Percentiles rank a stretch among this genome's conserved stretches.
phyloP scores from a whole-genome alignment of 1,284 basidiomycete genomes.

The Irpex sp. region DNA sequence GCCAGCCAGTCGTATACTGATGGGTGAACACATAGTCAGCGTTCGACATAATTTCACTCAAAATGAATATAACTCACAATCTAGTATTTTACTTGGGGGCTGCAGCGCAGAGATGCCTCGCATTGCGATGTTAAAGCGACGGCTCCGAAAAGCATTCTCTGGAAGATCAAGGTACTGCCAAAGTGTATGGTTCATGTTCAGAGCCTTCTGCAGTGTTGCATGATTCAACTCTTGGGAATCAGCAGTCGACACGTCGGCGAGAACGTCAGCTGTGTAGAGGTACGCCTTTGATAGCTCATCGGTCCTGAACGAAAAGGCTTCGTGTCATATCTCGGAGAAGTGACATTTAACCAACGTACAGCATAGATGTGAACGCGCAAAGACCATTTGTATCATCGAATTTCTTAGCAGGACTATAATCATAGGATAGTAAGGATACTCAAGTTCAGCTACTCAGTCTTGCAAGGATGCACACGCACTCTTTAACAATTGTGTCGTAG shows the following conservation, averaged over 20 bases:
- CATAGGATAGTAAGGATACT: background rate
- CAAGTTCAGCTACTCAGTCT: constrained; percentile 20
- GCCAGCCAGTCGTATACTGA: constrained; percentile 16
- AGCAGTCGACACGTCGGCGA: constrained; percentile 13
- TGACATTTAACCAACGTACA: background rate
- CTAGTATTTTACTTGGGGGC: constrained; percentile 24
- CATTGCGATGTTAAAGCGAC: constrained; percentile 2
- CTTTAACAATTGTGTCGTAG: background rate
- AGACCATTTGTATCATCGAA: constrained; percentile 25
- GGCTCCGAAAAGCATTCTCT: background rate
- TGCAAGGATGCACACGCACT: background rate
- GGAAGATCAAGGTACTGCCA: constrained; percentile 6
- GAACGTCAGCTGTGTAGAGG: constrained; percentile 1
- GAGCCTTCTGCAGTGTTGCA: constrained; percentile 1
- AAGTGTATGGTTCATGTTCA: constrained; percentile 1
- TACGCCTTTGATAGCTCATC: constrained; percentile 4
- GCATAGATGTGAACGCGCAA: constrained; percentile 11
- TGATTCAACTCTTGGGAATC: constrained; percentile 15
- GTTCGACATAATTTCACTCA: background rate
- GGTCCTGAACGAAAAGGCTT: background rate
- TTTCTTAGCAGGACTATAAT: constrained; percentile 13
- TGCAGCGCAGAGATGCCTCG: constrained; percentile 2
- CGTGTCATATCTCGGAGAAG: background rate
- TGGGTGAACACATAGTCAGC: background rate
- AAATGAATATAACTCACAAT: constrained; percentile 20